Conservation (phyloP, 2,329 filamentous ascomycete species). For the Colletotrichum spaethianum region DNA sequence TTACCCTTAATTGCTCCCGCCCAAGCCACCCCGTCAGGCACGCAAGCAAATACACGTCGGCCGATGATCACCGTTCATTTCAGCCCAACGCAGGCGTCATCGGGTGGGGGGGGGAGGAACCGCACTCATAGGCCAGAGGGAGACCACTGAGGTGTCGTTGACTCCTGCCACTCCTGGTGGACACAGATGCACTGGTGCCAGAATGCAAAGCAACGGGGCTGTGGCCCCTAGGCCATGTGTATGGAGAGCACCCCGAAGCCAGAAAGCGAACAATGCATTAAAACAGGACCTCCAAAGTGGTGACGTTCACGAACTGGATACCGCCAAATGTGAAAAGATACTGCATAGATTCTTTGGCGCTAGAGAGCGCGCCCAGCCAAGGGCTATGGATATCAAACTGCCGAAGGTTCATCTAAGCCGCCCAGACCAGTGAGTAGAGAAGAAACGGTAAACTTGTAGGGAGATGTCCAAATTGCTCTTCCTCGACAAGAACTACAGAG, state of each 20-base stretch:
- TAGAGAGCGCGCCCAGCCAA: slow-evolving; percentile 2
- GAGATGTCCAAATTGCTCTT: slow-evolving; percentile 6
- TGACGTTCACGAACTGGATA: slow-evolving; percentile 1
- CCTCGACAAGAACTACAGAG: background rate
- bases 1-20: background rate
- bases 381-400: slow-evolving; percentile 32
- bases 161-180: background rate
- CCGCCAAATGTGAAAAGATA: background rate
- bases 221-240: background rate
- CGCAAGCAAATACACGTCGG: slow-evolving; percentile 20
- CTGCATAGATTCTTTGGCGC: slow-evolving; percentile 3
- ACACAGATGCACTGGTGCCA: background rate
- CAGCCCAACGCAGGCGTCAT: slow-evolving; percentile 28
- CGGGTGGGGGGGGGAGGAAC: background rate
- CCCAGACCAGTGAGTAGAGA: slow-evolving; percentile 6
- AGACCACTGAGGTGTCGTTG: background rate
- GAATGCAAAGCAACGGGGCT: background rate
- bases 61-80: slow-evolving; percentile 36
- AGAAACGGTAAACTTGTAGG: background rate
- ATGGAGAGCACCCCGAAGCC: background rate
- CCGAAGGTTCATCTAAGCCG: slow-evolving; percentile 36
- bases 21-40: slow-evolving; percentile 29
- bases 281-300: background rate
- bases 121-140: background rate
- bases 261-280: background rate